A percentile compares a stretch with the other conserved stretches of the same genome.
Conservation (phyloP, 2,329 filamentous ascomycete genomes). For the Parafenestella ontariensis region DNA sequence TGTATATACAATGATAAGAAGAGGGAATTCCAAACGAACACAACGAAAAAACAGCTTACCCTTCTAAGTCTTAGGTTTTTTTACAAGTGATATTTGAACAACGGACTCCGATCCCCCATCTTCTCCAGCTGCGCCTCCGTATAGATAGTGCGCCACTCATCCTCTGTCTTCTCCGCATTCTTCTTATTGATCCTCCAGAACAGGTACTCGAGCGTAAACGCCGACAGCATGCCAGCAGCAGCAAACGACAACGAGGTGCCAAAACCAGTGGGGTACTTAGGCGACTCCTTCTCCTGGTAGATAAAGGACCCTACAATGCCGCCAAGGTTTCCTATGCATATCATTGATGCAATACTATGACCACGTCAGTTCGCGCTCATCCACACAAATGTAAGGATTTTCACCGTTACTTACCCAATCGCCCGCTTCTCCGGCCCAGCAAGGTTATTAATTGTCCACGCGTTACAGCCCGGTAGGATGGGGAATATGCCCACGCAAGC, state of each 20-base stretch:
- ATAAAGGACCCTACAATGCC: constrained; percentile 42
- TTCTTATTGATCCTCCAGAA: constrained; percentile 45
- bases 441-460: constrained; percentile 36
- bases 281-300: constrained; percentile 40
- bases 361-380: too few species aligned
- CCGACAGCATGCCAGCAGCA: constrained; percentile 23
- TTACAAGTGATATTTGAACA: constrained; percentile 47
- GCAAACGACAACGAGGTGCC: constrained; percentile 38
- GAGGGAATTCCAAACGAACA: too few species aligned
- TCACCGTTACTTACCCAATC: constrained; percentile 9
- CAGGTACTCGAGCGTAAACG: constrained; percentile 26
- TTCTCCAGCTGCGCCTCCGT: constrained; percentile 45
- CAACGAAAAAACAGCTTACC: too few species aligned
- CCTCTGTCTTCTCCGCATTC: constrained; percentile 43
- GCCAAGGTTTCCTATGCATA: constrained; percentile 32
- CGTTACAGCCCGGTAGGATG: constrained; percentile 28
- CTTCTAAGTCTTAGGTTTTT: too few species aligned
- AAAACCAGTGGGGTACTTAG: constrained; percentile 44
- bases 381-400: too few species aligned
- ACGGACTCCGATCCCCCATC: constrained; percentile 49
- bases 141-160: constrained; percentile 44
- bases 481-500: constrained; percentile 47
- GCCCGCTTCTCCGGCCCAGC: constrained; percentile 33
- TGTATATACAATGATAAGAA: neutral
- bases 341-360: constrained; percentile 31